These are phyloP conservation scores for Aspergillus caelatus DNA, from an alignment of 2,329 filamentous ascomycete species.

Conservation along the genomic window DNA sequence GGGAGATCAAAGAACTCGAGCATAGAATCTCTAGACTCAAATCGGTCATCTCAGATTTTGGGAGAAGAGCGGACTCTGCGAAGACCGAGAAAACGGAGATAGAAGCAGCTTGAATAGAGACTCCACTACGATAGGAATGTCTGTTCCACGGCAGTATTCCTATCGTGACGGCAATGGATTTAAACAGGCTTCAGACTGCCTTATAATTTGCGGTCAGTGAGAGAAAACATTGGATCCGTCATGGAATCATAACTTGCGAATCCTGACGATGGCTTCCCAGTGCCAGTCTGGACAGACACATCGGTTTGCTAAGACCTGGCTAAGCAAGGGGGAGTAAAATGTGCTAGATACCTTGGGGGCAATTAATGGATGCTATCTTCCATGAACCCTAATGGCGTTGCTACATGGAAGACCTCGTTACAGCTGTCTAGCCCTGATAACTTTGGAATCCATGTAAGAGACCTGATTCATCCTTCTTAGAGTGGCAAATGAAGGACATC, in stretches of 20 bases:
- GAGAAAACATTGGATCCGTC: background rate
- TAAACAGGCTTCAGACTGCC: background rate
- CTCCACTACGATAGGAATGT: background rate
- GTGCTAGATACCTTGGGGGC: background rate
- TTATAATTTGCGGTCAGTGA: background rate
- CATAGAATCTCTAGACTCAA: conserved; percentile 42
- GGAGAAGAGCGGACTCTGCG: conserved; percentile 30
- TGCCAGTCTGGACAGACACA: background rate
- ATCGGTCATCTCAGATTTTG: conserved; percentile 46
- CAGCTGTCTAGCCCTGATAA: background rate
- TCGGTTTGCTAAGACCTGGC: background rate
- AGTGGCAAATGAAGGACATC: background rate
- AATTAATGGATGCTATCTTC: background rate
- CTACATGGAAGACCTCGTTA: background rate
- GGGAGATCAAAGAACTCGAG: conserved; percentile 47
- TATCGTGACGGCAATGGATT: background rate
- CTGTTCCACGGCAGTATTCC: background rate
- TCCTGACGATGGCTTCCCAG: background rate
- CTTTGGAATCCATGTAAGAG: background rate
- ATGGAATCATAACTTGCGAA: background rate
- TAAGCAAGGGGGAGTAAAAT: background rate
- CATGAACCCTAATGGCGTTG: background rate
- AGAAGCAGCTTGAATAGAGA: background rate
- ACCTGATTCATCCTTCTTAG: background rate
- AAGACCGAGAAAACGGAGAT: conserved; percentile 9